Evolutionary conservation across 2,329 filamentous ascomycete genomes (phyloP).

Genomic region (Diplodia corticola): DNA sequence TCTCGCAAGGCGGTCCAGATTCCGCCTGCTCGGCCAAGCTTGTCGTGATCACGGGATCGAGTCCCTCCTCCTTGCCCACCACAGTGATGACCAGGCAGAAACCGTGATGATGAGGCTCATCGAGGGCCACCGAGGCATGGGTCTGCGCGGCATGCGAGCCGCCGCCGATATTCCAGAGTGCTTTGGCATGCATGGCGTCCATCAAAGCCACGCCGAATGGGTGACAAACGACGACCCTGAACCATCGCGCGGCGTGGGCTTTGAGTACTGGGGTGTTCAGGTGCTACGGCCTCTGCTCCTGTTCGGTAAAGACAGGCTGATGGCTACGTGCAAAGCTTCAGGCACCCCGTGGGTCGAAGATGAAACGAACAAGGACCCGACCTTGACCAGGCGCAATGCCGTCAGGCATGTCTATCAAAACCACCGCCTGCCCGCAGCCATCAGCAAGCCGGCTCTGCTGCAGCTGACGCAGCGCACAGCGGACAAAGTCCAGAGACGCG

Average conservation of each 20-base stretch:
- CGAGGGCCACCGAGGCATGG: slow-evolving; percentile 66
- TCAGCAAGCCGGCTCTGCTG: slow-evolving; percentile 66
- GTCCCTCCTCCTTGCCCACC: slow-evolving; percentile 77
- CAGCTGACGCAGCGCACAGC: slow-evolving; percentile 50
- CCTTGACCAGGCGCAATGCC: slow-evolving; percentile 77
- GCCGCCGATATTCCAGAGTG: slow-evolving; percentile 79
- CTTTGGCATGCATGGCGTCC: slow-evolving; percentile 68
- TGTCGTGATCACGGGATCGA: slow-evolving; percentile 56
- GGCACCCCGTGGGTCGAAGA: slow-evolving; percentile 79
- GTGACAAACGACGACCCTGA: slow-evolving; percentile 29
- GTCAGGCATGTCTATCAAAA: slow-evolving; percentile 66
- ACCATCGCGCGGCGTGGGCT: slow-evolving; percentile 30
- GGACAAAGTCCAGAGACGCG: slow-evolving; percentile 51
- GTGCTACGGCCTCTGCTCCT: slow-evolving; percentile 69
- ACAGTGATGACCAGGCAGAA: slow-evolving; percentile 88
- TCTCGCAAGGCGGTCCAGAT: slow-evolving; percentile 71
- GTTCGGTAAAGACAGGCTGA: slow-evolving; percentile 72
- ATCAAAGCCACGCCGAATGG: slow-evolving; percentile 42
- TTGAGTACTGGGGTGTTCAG: slow-evolving; percentile 67
- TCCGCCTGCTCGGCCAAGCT: slow-evolving; percentile 65
- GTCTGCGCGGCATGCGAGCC: slow-evolving; percentile 68
- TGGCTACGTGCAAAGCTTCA: slow-evolving; percentile 70
- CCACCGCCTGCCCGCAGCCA: slow-evolving; percentile 65
- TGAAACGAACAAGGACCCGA: slow-evolving; percentile 74
- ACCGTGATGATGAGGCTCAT: slow-evolving; percentile 80